Evolutionary conservation across 768 basidiomycete genomes (phyloP).

Genomic region (Jaapia argillacea): DNA sequence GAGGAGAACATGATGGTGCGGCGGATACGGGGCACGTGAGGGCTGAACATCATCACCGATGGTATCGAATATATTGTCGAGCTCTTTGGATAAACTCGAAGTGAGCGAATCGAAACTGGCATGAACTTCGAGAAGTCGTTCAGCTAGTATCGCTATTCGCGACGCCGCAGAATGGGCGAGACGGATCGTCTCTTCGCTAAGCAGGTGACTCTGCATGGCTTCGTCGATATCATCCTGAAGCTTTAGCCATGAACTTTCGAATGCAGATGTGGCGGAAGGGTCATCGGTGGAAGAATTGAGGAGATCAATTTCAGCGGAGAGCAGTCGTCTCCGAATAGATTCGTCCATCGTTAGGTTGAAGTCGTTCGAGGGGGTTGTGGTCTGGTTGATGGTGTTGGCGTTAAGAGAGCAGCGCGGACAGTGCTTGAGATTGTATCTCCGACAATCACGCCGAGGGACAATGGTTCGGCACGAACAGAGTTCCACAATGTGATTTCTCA

Average conservation of each 20-base stretch:
- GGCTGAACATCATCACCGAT: no score
- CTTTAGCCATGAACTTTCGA: not conserved
- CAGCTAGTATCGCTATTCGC: not conserved
- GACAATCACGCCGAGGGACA: not conserved
- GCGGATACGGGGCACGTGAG: no score
- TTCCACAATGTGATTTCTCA: no score
- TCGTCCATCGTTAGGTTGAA: not conserved
- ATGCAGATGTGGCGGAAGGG: not conserved
- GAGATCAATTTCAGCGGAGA: conserved; percentile 2
- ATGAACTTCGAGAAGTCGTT: not conserved
- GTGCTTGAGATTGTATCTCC: not conserved
- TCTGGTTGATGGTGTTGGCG: no score
- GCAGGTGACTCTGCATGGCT: not conserved
- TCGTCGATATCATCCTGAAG: not conserved
- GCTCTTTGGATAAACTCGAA: not conserved
- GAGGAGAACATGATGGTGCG: no score
- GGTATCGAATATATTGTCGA: not conserved
- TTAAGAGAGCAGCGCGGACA: not conserved
- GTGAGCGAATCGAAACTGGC: not conserved
- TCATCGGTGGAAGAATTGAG: not conserved
- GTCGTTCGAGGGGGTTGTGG: no score
- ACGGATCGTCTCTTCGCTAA: not conserved
- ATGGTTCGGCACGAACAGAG: not conserved
- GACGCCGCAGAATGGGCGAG: not conserved
- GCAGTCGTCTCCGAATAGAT: not conserved